Percentiles rank a stretch among this genome's conserved stretches.
phyloP scores from a whole-genome alignment of 345 rosid species.

The Salix brachista region DNA sequence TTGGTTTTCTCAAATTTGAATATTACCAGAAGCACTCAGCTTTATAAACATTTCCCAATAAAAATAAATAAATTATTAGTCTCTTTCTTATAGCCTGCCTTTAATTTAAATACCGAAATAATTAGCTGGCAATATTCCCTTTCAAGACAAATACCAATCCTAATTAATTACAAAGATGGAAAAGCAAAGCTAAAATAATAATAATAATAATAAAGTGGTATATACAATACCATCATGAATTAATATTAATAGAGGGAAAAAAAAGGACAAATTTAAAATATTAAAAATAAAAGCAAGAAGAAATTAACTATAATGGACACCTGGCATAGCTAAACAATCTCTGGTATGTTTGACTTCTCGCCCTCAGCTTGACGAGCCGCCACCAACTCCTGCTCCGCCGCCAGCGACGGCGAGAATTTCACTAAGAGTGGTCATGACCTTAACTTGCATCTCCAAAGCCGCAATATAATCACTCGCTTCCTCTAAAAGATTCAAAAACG shows the following conservation, averaged over 20 bases:
- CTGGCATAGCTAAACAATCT: conserved; percentile 16
- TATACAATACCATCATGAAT: conserved; percentile 39
- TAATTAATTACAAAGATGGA: background rate
- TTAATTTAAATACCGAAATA: background rate
- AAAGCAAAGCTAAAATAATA: background rate
- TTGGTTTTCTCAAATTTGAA: no score
- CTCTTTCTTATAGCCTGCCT: background rate
- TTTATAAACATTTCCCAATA: background rate
- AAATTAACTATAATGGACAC: conserved; percentile 14
- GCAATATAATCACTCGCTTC: conserved; percentile 85
- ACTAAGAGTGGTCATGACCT: conserved; percentile 67
- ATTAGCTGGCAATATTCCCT: background rate
- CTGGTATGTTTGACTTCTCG: background rate
- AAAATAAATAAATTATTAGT: background rate
- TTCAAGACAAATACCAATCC: background rate
- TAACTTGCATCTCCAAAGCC: conserved; percentile 91
- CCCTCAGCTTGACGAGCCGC: background rate
- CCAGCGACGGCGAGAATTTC: conserved; percentile 33
- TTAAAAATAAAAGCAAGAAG: background rate
- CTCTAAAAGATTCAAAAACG: conserved; percentile 55
- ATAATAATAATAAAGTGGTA: conserved; percentile 11
- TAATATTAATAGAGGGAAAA: background rate
- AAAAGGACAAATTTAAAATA: conserved; percentile 9
- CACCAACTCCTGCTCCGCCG: background rate
- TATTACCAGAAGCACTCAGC: background rate